These are phyloP conservation scores for Paramecium bursaria DNA, from an alignment of 73 alveolate species.

Conservation along the genomic window DNA sequence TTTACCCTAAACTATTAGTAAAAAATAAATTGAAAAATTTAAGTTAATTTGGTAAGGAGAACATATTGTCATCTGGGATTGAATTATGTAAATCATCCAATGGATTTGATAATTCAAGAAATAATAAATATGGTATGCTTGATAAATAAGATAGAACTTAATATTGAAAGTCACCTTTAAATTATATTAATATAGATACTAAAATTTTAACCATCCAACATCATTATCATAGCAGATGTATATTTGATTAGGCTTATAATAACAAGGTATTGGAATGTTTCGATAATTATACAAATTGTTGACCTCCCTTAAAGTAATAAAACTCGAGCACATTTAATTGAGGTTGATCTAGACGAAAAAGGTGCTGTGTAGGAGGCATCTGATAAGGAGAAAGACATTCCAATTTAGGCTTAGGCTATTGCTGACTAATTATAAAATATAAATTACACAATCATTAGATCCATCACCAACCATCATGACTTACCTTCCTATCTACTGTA, in stretches of 20 bases:
- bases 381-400: slow-evolving; percentile 56
- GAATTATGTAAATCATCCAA: neutral
- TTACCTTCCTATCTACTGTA: slow-evolving; percentile 18
- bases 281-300: slow-evolving; percentile 51
- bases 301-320: slow-evolving; percentile 61
- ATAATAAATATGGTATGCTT: neutral
- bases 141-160: neutral
- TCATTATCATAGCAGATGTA: neutral
- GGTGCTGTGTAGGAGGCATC: slow-evolving; percentile 69
- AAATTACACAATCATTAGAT: slow-evolving; percentile 60
- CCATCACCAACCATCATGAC: slow-evolving; percentile 71
- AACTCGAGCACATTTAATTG: slow-evolving; percentile 41
- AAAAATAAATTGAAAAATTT: neutral
- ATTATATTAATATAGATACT: neutral
- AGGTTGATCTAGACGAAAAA: slow-evolving; percentile 50
- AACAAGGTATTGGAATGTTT: slow-evolving; percentile 26
- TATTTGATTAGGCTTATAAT: slow-evolving; percentile 13
- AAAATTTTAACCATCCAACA: slow-evolving; percentile 7
- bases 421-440: slow-evolving; percentile 16
- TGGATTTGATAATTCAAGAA: neutral
- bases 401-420: slow-evolving; percentile 58
- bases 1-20: too few species aligned
- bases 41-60: neutral
- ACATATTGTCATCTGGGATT: slow-evolving; percentile 36
- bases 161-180: slow-evolving; percentile 14